Conservation (phyloP, 768 basidiomycete species). For the Chalciporus chontae region DNA sequence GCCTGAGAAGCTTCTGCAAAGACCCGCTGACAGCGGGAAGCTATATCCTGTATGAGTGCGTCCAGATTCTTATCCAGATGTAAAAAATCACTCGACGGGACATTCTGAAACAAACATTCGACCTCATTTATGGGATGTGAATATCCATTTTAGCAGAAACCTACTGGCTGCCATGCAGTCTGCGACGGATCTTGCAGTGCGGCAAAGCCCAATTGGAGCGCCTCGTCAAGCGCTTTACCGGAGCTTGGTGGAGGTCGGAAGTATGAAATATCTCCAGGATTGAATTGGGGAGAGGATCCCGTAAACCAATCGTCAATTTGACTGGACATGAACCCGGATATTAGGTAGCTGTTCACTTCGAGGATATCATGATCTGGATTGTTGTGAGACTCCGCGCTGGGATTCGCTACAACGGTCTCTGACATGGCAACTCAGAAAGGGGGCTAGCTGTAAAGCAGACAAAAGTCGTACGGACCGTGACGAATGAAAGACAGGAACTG, state of each 20-base stretch:
- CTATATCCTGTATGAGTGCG: constrained; percentile 59
- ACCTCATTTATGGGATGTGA: constrained; percentile 23
- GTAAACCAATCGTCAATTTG: constrained; percentile 78
- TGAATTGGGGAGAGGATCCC: constrained; percentile 44
- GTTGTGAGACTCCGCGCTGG: constrained; percentile 46
- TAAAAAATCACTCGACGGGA: constrained; percentile 47
- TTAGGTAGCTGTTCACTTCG: constrained; percentile 79
- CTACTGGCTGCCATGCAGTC: constrained; percentile 51
- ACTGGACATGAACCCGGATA: constrained; percentile 64
- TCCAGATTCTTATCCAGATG: constrained; percentile 68
- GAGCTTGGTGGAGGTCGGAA: constrained; percentile 20
- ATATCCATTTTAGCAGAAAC: constrained; percentile 32
- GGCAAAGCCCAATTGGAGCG: constrained; percentile 46
- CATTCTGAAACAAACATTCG: constrained; percentile 39
- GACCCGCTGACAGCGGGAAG: constrained; percentile 53
- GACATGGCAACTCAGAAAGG: constrained; percentile 17
- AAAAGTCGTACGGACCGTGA: constrained; percentile 49
- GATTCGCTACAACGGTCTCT: constrained; percentile 51
- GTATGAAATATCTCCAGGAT: constrained; percentile 30
- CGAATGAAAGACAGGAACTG: constrained; percentile 79
- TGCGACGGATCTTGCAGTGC: constrained; percentile 46
- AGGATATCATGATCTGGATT: constrained; percentile 63
- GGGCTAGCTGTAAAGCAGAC: constrained; percentile 5
- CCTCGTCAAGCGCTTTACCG: constrained; percentile 29
- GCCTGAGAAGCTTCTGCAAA: constrained; percentile 64